A percentile compares a stretch with the other conserved stretches of the same genome.
Conservation (phyloP, 2,329 filamentous ascomycete species). For the Ceratocystis lukuohia region DNA sequence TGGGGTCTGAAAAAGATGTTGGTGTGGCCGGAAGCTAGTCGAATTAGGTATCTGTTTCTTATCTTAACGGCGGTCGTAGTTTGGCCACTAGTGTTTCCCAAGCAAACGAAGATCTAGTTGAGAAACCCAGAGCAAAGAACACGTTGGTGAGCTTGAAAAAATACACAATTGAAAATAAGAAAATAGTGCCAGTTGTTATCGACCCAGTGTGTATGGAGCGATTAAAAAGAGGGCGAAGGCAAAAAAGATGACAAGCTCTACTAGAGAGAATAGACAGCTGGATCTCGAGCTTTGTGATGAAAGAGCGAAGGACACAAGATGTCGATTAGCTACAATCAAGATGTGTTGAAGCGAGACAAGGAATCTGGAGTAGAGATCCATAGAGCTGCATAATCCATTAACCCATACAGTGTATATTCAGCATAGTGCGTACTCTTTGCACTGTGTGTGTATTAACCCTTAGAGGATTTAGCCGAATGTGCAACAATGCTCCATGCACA, state of each 20-base stretch:
- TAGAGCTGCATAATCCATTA: neutral
- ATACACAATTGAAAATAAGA: neutral
- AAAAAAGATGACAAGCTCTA: neutral
- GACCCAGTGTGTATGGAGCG: neutral
- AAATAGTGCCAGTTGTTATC: neutral
- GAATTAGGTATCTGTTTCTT: neutral
- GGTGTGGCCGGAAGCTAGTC: neutral
- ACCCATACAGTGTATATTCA: neutral
- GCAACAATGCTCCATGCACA: neutral
- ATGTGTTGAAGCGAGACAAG: neutral
- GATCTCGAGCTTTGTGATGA: neutral
- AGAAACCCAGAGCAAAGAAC: neutral
- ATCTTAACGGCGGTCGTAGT: neutral
- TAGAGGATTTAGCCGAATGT: neutral
- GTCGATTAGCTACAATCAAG: neutral
- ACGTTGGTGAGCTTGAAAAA: neutral
- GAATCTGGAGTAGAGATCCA: slow-evolving; percentile 1
- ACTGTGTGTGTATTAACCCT: neutral
- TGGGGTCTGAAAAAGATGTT: neutral
- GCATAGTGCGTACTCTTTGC: neutral
- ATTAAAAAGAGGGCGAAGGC: neutral
- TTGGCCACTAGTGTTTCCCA: neutral
- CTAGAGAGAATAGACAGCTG: neutral
- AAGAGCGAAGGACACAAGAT: neutral
- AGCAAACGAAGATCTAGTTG: neutral